Conservation (phyloP, 1,139 yeast genomes). For the Kodamaea derodonti region DNA sequence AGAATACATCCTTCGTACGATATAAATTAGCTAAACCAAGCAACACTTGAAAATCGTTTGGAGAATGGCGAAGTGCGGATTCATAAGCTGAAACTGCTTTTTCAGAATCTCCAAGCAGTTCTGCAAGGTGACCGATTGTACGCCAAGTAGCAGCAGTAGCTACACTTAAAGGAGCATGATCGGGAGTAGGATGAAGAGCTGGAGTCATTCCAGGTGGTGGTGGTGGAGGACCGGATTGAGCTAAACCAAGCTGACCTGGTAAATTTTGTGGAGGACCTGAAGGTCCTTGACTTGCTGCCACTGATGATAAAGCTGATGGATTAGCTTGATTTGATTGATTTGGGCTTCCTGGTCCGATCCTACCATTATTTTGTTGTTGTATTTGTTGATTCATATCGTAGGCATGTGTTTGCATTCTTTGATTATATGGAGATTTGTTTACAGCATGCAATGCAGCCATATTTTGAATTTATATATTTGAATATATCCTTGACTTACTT, state of each 20-base stretch:
- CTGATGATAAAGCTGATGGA: constrained; percentile 11
- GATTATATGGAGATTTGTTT: constrained; percentile 6
- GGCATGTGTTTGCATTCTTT: constrained; percentile 7
- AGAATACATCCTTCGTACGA: constrained; percentile 84
- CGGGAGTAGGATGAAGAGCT: constrained; percentile 9
- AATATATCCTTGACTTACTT: neutral
- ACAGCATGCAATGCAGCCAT: constrained; percentile 11
- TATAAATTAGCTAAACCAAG: constrained; percentile 85
- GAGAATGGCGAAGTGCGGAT: constrained; percentile 82
- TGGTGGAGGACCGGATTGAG: constrained; percentile 7
- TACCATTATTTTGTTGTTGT: constrained; percentile 1
- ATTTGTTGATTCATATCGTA: constrained; percentile 8
- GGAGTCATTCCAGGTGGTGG: constrained; percentile 11
- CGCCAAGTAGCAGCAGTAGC: constrained; percentile 92
- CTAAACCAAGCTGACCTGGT: constrained; percentile 11
- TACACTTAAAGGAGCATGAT: constrained; percentile 36
- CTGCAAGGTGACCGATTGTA: constrained; percentile 88
- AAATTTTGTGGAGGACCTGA: neutral
- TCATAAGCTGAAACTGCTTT: constrained; percentile 88
- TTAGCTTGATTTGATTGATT: constrained; percentile 3
- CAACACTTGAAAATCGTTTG: constrained; percentile 79
- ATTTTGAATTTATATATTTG: neutral
- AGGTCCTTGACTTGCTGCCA: constrained; percentile 1
- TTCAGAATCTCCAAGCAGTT: constrained; percentile 82
- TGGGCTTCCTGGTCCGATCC: constrained; percentile 4